Evolutionary conservation across 176 grass and related monocot species (phyloP), one percentile per base, ranked within the genome.

Genomic region (Phragmites australis): DNA sequence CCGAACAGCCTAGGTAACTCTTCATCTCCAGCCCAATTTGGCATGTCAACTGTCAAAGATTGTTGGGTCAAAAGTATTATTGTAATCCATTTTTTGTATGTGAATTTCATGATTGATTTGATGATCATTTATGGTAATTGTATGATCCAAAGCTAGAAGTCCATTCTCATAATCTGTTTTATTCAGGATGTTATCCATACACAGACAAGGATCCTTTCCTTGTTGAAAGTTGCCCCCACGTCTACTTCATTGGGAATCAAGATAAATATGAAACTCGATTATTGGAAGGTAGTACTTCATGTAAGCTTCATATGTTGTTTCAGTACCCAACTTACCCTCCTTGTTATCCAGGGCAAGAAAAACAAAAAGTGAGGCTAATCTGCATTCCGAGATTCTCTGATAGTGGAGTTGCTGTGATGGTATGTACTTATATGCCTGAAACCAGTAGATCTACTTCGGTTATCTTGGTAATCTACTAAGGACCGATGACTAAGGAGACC

Each of bases 181-280:
- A 49, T 76, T 42, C 84, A 99, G 96, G 96, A 81, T 99, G 96
- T 31, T 99, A 91, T 74, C 96, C 96, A 66, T 99, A 95, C 75
- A 95, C 92, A 52, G 90, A 95, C 76, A 99, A 91, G 93, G 96
- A 99, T 57, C 96, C 96, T 77, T 95, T 99, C 81, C 88, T 99
- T 12, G 49, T 99, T 52, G 92, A 99, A 80, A 93, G 70, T 27
- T 99, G 92, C 78, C 96, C 96, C 18, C 96, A 99, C 47, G 90
- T 99, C 70, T 99, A 99, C 74, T 99, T 99, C 34, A 62, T 90
- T 26, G 92, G 92, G 73, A 99, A 99, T 86, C 96, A 99, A 84
- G 96, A 99, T 74, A 93, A 86, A 81, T 99, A 84, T 51, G 96
- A 93, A 84, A 93, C 90, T 65, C 70, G 75, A 27, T 80, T 91